A percentile compares a stretch with the other conserved stretches of the same genome.
These are phyloP conservation scores for Rachicladosporium sp. DNA, from an alignment of 2,329 filamentous ascomycete genomes.

Conservation along the genomic window DNA sequence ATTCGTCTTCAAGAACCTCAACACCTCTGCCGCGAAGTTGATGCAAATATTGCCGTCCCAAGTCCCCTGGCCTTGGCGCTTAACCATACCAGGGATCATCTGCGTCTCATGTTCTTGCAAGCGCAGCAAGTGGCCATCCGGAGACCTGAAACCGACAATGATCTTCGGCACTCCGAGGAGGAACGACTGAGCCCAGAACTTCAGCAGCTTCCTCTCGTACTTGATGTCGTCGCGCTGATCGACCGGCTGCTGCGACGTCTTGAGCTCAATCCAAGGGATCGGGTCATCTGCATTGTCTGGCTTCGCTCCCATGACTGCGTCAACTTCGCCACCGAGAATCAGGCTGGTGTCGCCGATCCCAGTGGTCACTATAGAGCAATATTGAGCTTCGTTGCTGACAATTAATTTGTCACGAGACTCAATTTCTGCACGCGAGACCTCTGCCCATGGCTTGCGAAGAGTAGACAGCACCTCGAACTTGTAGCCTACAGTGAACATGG, in stretches of 20 bases:
- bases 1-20: slow-evolving; percentile 43
- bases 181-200: slow-evolving; percentile 82
- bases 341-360: slow-evolving; percentile 65
- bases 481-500: slow-evolving; percentile 50
- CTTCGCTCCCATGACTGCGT: slow-evolving; percentile 81
- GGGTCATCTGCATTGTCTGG: slow-evolving; percentile 52
- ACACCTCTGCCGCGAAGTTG: slow-evolving; percentile 68
- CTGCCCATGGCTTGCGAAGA: slow-evolving; percentile 60
- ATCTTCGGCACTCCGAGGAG: slow-evolving; percentile 65
- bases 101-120: slow-evolving; percentile 72
- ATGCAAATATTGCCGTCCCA: slow-evolving; percentile 95
- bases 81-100: slow-evolving; percentile 63
- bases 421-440: slow-evolving; percentile 62
- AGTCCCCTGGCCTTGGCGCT: slow-evolving; percentile 45
- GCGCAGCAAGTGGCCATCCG: slow-evolving; percentile 56
- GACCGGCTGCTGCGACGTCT: slow-evolving; percentile 51
- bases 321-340: slow-evolving; percentile 85
- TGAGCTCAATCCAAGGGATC: slow-evolving; percentile 89
- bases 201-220: slow-evolving; percentile 51
- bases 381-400: slow-evolving; percentile 85
- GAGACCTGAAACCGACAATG: slow-evolving; percentile 74
- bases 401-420: slow-evolving; percentile 57
- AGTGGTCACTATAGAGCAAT: slow-evolving; percentile 86
- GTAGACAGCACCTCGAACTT: slow-evolving; percentile 88
- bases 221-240: slow-evolving; percentile 56